Evolutionary conservation across 257 asterid genomes (phyloP).

Genomic region (Nicotiana paniculata): DNA sequence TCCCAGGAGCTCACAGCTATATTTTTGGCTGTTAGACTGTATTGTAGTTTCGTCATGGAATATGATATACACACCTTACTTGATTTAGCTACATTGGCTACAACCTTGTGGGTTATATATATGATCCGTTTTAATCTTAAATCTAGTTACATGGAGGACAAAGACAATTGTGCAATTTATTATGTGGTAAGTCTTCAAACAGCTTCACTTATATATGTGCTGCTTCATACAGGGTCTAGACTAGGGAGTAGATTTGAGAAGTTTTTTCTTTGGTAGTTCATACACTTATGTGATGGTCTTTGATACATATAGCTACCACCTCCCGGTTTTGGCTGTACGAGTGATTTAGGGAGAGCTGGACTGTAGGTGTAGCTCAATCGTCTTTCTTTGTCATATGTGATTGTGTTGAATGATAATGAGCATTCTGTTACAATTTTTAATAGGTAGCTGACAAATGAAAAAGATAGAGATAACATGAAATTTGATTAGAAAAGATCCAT

Average conservation of each 20-base stretch:
- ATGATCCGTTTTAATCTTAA: slow-evolving; percentile 65
- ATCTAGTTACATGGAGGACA: slow-evolving; percentile 86
- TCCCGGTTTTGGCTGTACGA: not conserved
- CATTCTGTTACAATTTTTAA: not conserved
- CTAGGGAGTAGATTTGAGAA: not conserved
- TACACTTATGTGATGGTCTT: not conserved
- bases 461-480: not conserved
- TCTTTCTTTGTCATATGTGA: not conserved
- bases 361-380: not conserved
- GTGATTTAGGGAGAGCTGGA: not conserved
- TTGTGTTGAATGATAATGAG: not conserved
- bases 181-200: slow-evolving; percentile 57
- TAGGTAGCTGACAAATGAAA: not conserved
- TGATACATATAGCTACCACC: not conserved
- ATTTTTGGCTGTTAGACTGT: slow-evolving; percentile 87
- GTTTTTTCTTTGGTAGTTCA: not conserved
- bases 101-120: slow-evolving; percentile 93
- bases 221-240: not conserved
- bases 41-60: slow-evolving; percentile 95
- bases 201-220: not conserved
- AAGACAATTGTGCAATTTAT: slow-evolving; percentile 67
- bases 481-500: not conserved
- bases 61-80: slow-evolving; percentile 91
- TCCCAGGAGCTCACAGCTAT: slow-evolving; percentile 94
- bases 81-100: slow-evolving; percentile 79